phyloP scores from a whole-genome alignment of 805 yeast species.

The Schizosaccharomyces japonicus region DNA sequence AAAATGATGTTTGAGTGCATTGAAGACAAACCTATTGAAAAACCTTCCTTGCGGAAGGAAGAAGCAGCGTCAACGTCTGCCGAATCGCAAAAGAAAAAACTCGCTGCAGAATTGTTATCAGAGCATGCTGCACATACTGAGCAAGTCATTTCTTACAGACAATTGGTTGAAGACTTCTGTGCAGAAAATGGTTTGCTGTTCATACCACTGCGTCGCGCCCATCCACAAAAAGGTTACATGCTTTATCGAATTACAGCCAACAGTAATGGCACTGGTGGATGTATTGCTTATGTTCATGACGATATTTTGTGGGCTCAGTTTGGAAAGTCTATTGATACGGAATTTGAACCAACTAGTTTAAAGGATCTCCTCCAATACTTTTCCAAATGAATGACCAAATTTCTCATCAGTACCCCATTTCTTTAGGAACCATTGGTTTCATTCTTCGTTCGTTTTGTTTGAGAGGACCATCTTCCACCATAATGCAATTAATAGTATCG shows the following conservation, averaged over 20 bases:
- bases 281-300: conserved; percentile 29
- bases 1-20: conserved; percentile 16
- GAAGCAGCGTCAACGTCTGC: not conserved
- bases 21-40: conserved; percentile 10
- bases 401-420: too few relatives aligned
- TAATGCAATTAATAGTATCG: too few relatives aligned
- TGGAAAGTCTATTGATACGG: not conserved
- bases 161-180: conserved; percentile 43
- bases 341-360: not conserved
- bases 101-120: not conserved
- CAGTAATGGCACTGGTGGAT: conserved; percentile 16
- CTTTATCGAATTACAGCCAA: conserved; percentile 22
- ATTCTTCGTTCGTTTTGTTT: too few relatives aligned
- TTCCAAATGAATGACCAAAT: too few relatives aligned
- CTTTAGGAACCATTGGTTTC: too few relatives aligned
- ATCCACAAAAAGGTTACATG: conserved; percentile 21
- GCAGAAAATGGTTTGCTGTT: conserved; percentile 24
- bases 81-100: not conserved
- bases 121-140: not conserved
- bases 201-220: conserved; percentile 17
- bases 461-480: too few relatives aligned
- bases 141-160: conserved; percentile 25
- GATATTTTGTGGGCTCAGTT: conserved; percentile 36
- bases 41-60: not conserved
- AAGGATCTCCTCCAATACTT: not conserved